phyloP scores from a whole-genome alignment of 179 eudicot species.

The Silene vulgaris region DNA sequence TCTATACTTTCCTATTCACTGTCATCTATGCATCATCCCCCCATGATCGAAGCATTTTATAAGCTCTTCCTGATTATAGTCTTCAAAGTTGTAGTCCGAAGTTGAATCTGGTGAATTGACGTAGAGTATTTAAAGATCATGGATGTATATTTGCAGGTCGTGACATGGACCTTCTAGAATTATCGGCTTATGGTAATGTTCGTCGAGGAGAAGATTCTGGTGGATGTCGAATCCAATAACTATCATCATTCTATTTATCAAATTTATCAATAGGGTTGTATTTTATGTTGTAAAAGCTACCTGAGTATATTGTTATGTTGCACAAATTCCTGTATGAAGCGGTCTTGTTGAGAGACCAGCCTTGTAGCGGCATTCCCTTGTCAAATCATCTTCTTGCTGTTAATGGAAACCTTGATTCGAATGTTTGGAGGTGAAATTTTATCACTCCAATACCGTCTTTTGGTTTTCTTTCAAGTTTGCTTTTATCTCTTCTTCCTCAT shows the following conservation, averaged over 20 bases:
- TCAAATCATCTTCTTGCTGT: no score
- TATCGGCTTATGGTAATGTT: conserved; percentile 81
- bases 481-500: no score
- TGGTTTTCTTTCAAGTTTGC: no score
- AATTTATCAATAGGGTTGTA: not conserved
- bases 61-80: not conserved
- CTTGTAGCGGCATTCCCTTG: not conserved
- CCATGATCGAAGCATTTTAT: not conserved
- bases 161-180: conserved; percentile 83
- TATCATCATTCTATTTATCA: not conserved
- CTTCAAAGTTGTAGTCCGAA: not conserved
- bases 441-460: no score
- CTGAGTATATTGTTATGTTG: not conserved
- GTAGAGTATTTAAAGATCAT: conserved; percentile 1
- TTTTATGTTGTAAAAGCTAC: not conserved
- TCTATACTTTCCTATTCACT: not conserved
- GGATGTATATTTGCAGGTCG: conserved; percentile 41
- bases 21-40: not conserved
- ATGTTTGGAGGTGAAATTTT: no score
- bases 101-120: not conserved
- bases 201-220: conserved; percentile 74
- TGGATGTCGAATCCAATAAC: conserved; percentile 78
- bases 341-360: not conserved
- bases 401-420: no score
- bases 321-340: not conserved